Base-by-base conservation (phyloP, 2,329 filamentous ascomycete species). In the Verticillium nonalfalfae region DNA sequence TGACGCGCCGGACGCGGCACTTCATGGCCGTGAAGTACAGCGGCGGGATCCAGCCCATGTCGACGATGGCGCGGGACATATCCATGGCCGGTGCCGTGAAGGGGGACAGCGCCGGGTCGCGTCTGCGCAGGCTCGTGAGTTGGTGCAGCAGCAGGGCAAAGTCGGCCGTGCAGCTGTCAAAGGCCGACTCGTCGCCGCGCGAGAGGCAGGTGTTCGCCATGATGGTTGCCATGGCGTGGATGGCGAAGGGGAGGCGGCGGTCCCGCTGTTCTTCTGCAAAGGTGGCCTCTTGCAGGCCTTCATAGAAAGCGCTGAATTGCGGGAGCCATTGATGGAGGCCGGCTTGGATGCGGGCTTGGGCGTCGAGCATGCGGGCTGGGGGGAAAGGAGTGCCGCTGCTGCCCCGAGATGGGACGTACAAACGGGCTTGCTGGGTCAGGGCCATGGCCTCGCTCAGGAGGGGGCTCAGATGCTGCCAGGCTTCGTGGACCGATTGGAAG, bases 11-110 rank as follows among this genome's bases (percentile, higher is more conserved):
- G 2, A 75, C 68, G 0, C 81, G 77, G 52, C 81, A 84, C 62
- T 82, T 82, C 3, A 78, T 60, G 0, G 78, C 79, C 2, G 74
- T 66, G 62, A 74, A 82, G 62, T 80, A 81, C 2, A 82, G 70
- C 0, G 77, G 74, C 7, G 78, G 70, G 10, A 80, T 72, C 69
- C 77, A 78, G 9, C 79, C 79, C 10, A 79, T 70, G 61, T 82
- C 79, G 4, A 71, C 65, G 14, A 76, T 72, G 1, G 74, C 73
- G 9, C 66, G 63, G n/a, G 71, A 68, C 66, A 74, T 73, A 39
- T 72, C 69, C 35, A 68, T 36, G 58, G 57, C 14, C 63, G 63
- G 33, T 2, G 60, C 33, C 7, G 45, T 50, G 2, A 50, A 26
- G 2, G 45, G 45, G 3, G 45, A 50, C 45, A 26, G 9, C 13